Evolutionary conservation across 768 basidiomycete species (phyloP).

Genomic region (Mycena galericulata): DNA sequence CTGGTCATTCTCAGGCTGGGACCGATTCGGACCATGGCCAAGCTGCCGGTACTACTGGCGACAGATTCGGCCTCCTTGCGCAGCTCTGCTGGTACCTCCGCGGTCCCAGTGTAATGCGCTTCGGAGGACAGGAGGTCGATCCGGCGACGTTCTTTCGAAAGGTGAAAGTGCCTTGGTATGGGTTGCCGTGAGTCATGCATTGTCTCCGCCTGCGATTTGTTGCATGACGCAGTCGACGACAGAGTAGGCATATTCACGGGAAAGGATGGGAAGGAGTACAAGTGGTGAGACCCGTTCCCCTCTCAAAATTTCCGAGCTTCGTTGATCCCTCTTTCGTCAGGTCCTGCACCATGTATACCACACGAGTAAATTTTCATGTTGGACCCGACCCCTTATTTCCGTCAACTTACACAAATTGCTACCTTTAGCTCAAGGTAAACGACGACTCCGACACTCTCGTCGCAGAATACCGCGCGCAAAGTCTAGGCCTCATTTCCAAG

Average conservation of each 20-base stretch:
- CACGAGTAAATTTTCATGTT: background rate
- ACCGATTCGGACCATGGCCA: constrained; percentile 1
- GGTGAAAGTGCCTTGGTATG: background rate
- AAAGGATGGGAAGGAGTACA: constrained; percentile 26
- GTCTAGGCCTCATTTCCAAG: constrained; percentile 18
- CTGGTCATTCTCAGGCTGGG: background rate
- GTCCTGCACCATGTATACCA: background rate
- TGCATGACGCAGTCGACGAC: background rate
- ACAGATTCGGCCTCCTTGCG: constrained; percentile 21
- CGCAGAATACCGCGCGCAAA: constrained; percentile 19
- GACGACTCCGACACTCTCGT: constrained; percentile 18
- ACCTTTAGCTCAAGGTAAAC: constrained; percentile 16
- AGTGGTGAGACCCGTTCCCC: constrained; percentile 11
- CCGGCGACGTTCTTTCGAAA: constrained; percentile 22
- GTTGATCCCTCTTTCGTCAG: too few relatives aligned
- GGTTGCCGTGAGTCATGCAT: background rate
- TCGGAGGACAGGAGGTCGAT: constrained; percentile 21
- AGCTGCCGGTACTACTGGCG: background rate
- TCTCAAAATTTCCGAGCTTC: too few relatives aligned
- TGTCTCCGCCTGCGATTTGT: background rate
- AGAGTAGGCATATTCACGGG: constrained; percentile 21
- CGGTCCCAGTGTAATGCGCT: constrained; percentile 6
- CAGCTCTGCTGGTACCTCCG: constrained; percentile 15
- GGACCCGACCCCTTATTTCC: background rate
- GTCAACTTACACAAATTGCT: background rate